Conservation (phyloP, 2,329 filamentous ascomycete species). For the Scortechinia acanthostroma region DNA sequence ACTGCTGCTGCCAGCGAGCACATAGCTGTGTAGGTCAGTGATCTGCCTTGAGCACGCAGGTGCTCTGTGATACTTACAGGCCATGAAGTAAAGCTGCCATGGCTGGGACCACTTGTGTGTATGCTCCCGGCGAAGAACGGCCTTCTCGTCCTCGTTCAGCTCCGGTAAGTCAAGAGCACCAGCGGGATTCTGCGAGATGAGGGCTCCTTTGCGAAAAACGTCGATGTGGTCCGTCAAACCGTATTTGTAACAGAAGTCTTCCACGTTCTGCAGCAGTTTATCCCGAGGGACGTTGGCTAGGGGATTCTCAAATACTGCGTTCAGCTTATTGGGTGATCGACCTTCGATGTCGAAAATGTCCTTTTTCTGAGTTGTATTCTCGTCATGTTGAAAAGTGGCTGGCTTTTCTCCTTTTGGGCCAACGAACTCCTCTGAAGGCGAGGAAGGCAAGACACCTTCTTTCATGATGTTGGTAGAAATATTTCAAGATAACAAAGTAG, state of each 20-base stretch:
- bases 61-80: constrained; percentile 25
- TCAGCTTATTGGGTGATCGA: neutral
- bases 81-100: constrained; percentile 55
- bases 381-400: no score
- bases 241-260: no score
- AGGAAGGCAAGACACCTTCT: no score
- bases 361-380: no score
- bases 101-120: constrained; percentile 65
- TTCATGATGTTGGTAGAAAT: no score
- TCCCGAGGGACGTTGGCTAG: neutral
- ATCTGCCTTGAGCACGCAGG: neutral
- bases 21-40: no score
- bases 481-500: no score
- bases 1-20: constrained; percentile 66
- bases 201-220: constrained; percentile 50
- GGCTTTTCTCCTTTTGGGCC: no score
- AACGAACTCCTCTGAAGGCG: no score
- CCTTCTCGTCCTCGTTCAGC: constrained; percentile 48
- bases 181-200: constrained; percentile 36
- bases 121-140: constrained; percentile 49
- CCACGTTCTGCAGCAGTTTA: neutral
- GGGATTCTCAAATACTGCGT: neutral
- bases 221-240: constrained; percentile 48
- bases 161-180: constrained; percentile 26
- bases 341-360: neutral